Evolutionary conservation across 352 stramenopile species (phyloP).

Genomic region (Globisporangium splendens): DNA sequence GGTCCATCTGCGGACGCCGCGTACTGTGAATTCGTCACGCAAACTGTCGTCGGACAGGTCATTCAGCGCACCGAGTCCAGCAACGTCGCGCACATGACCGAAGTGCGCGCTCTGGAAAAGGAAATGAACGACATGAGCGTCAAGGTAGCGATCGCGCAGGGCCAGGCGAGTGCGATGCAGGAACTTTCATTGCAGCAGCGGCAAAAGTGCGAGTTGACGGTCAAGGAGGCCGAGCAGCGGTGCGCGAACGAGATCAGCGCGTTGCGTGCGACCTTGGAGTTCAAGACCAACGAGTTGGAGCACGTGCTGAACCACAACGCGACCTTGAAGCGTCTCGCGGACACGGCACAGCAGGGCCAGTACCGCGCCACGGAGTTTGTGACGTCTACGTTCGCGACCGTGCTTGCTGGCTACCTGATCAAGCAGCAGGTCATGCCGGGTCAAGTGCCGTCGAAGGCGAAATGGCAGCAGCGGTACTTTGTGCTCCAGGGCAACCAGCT

Average conservation of each 20-base stretch:
- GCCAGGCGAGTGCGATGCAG: conserved; percentile 79
- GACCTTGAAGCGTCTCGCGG: conserved; percentile 80
- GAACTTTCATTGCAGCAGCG: conserved; percentile 74
- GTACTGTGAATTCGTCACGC: conserved; percentile 83
- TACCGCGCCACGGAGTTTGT: conserved; percentile 85
- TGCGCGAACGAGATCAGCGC: conserved; percentile 60
- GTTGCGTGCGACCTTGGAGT: conserved; percentile 71
- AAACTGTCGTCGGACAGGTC: conserved; percentile 62
- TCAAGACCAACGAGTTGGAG: conserved; percentile 86
- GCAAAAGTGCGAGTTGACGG: conserved; percentile 70
- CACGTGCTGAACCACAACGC: conserved; percentile 87
- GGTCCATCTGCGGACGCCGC: conserved; percentile 76
- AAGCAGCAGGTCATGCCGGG: conserved; percentile 71
- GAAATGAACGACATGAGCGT: conserved; percentile 81
- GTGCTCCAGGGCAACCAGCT: conserved; percentile 75
- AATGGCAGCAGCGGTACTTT: conserved; percentile 88
- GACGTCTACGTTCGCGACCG: conserved; percentile 55
- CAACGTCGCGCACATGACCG: conserved; percentile 71
- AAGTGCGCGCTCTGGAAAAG: conserved; percentile 73
- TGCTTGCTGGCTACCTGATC: conserved; percentile 83
- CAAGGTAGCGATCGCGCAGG: conserved; percentile 76
- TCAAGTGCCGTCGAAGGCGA: conserved; percentile 34
- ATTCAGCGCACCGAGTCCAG: conserved; percentile 76
- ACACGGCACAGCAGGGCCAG: conserved; percentile 82
- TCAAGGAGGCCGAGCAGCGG: conserved; percentile 76